These are phyloP conservation scores for Boletales sp. DNA, from an alignment of 768 basidiomycete species.

Conservation along the genomic window DNA sequence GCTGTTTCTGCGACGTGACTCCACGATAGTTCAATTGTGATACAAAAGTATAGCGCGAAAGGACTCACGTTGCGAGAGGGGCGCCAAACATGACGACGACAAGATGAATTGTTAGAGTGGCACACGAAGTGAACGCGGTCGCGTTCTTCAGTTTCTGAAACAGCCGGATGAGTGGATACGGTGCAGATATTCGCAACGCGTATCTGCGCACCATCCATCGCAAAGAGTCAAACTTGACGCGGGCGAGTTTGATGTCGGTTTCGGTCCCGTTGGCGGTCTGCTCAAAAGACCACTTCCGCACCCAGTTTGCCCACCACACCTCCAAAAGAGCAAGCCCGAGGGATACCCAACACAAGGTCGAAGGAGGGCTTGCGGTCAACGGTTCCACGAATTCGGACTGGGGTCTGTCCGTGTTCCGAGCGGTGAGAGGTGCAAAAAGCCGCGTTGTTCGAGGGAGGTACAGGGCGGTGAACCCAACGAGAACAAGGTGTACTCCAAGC, in stretches of 20 bases:
- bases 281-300: constrained; percentile 56
- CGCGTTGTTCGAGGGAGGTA: constrained; percentile 65
- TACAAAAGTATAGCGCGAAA: not conserved
- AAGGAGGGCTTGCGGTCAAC: constrained; percentile 56
- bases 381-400: constrained; percentile 68
- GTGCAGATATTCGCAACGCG: not conserved
- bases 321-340: constrained; percentile 53
- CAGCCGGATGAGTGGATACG: not conserved
- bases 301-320: constrained; percentile 70
- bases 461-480: constrained; percentile 62
- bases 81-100: constrained; percentile 72
- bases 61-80: constrained; percentile 54
- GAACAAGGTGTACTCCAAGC: constrained; percentile 63
- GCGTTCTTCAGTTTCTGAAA: constrained; percentile 51
- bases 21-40: constrained; percentile 1
- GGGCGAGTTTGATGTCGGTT: constrained; percentile 42
- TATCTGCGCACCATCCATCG: constrained; percentile 38
- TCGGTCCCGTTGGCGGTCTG: constrained; percentile 38
- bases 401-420: constrained; percentile 49
- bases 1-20: constrained; percentile 61
- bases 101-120: constrained; percentile 45
- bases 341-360: constrained; percentile 56
- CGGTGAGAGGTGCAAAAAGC: constrained; percentile 36
- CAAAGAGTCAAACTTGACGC: constrained; percentile 34
- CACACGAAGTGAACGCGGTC: constrained; percentile 47